Evolutionary conservation across 371 early-diverging fungal genomes (phyloP), one percentile per base, ranked within the genome.

Genomic region (Funneliformis caledonium): DNA sequence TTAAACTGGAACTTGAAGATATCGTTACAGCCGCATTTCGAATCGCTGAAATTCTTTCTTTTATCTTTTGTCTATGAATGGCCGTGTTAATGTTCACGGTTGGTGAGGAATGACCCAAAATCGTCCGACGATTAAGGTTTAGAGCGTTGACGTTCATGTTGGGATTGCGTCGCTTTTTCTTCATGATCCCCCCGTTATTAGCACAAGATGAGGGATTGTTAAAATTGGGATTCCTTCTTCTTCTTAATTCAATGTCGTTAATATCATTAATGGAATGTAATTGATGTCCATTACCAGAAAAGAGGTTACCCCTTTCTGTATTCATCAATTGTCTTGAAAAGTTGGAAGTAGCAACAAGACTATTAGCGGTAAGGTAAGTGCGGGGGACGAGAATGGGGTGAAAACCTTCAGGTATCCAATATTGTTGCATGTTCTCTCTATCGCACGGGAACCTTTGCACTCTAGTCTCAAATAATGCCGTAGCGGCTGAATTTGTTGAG

Each of bases 341-440:
- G 3, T 65, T 37, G 7, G 16, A n/a, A 37, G 9, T 37, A 5
- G 14, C 33, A 8, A 22, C 47, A 45, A 43, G n/a, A 42, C 33
- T 42, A 43, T 43, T 68, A 43, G 10, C 8, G 4, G 37, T 37
- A n/a, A 69, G 11, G 10, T 10, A 69, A 69, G 69, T 8, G n/a
- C 69, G 69, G 22, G 69, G 69, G 10, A 69, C n/a, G 16, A 69
- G n/a, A 69, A 69, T 45, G 0, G 69, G 69, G 22, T 69, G 69
- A 7, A n/a, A 69, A 2, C 69, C 69, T 10, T 69, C 69, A 2
- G 69, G 69, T 37, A 69, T 69, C 69, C 69, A 69, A 45, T 69
- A 69, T 45, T 69, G 69, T 43, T 43, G 69, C 69, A 69, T 69
- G 11, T 69, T 69, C 45, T 69, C 69, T 14, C 65, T 65, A 43